Conservation (phyloP, 2,329 filamentous ascomycete species). For the Phaeosphaeria sp. region DNA sequence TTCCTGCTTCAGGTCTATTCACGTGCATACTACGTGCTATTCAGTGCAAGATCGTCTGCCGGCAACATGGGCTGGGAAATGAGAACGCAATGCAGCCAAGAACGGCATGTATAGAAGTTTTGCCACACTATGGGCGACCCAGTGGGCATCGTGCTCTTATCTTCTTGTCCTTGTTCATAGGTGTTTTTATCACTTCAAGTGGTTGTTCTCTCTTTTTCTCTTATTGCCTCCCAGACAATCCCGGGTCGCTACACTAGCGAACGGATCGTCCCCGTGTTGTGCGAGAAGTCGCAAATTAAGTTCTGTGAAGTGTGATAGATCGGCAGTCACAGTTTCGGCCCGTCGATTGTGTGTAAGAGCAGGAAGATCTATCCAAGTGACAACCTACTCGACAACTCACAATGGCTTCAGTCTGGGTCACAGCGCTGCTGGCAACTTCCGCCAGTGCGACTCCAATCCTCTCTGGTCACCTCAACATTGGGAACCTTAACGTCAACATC, state of each 20-base stretch:
- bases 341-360: constrained; percentile 13
- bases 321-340: constrained; percentile 7
- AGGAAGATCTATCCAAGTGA: neutral
- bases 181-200: neutral
- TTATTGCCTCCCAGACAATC: neutral
- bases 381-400: constrained; percentile 2
- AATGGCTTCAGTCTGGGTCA: constrained; percentile 29
- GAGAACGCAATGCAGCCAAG: constrained; percentile 8
- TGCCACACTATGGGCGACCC: neutral
- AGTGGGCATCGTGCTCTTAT: neutral
- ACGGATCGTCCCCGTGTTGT: neutral
- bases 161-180: neutral
- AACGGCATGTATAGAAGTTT: constrained; percentile 4
- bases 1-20: neutral
- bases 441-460: constrained; percentile 29
- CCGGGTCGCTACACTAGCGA: neutral
- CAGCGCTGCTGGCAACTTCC: constrained; percentile 29
- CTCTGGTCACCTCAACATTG: constrained; percentile 4
- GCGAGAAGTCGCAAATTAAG: neutral
- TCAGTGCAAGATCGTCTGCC: neutral
- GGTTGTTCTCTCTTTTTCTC: neutral
- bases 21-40: neutral
- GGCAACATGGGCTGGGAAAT: constrained; percentile 2
- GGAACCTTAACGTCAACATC: constrained; percentile 20
- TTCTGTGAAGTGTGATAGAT: constrained; percentile 15